These are phyloP conservation scores for Epichloe hybrida DNA, from an alignment of 2,329 filamentous ascomycete species.

Conservation along the genomic window DNA sequence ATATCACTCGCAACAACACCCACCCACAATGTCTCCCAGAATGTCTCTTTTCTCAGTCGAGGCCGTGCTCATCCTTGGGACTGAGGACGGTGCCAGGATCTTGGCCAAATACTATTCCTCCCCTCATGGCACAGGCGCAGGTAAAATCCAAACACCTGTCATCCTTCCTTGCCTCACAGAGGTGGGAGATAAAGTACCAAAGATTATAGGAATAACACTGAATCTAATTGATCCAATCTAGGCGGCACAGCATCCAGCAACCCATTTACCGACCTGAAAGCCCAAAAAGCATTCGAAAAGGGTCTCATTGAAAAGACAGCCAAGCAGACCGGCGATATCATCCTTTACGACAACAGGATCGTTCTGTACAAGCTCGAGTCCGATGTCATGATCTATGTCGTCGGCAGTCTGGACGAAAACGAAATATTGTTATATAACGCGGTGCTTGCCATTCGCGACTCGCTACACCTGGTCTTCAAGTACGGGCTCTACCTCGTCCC, in stretches of 20 bases:
- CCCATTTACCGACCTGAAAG: constrained; percentile 78
- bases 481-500: constrained; percentile 27
- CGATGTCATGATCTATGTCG: constrained; percentile 91
- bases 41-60: constrained; percentile 66
- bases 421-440: constrained; percentile 95
- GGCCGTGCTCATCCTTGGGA: constrained; percentile 65
- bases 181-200: too few species aligned
- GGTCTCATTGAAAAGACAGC: constrained; percentile 89
- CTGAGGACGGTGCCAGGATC: constrained; percentile 81
- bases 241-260: constrained; percentile 40
- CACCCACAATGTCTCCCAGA: constrained; percentile 50
- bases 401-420: constrained; percentile 86
- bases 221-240: constrained; percentile 1
- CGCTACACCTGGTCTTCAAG: constrained; percentile 85
- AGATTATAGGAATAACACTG: background rate
- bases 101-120: constrained; percentile 82
- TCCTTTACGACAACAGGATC: constrained; percentile 91
- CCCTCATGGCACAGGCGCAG: constrained; percentile 36
- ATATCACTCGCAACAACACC: constrained; percentile 2
- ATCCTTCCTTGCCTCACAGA: too few species aligned
- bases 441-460: constrained; percentile 78
- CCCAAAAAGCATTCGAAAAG: constrained; percentile 95
- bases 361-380: constrained; percentile 97
- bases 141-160: constrained; percentile 11
- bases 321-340: constrained; percentile 91